phyloP scores from a whole-genome alignment of 2,329 filamentous ascomycete genomes.

The Xylaria arbuscula region DNA sequence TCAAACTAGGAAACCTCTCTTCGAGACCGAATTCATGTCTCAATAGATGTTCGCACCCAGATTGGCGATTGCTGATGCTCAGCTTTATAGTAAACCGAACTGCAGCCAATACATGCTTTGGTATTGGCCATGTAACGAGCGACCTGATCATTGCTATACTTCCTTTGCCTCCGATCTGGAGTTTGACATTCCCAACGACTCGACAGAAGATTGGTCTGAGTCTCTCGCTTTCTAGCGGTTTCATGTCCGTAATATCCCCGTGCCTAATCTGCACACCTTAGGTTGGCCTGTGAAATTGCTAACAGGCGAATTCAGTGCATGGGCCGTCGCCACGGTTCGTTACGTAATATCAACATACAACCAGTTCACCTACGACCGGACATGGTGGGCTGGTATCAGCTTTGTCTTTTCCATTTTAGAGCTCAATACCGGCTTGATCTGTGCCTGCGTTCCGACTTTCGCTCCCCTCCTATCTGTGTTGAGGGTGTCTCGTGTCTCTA shows the following conservation, averaged over 20 bases:
- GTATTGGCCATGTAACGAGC: constrained; percentile 48
- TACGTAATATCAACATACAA: constrained; percentile 49
- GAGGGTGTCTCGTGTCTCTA: constrained; percentile 29
- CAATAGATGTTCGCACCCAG: neutral
- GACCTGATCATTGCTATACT: constrained; percentile 49
- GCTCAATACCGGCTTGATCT: constrained; percentile 49
- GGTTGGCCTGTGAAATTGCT: constrained; percentile 17
- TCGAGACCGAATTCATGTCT: neutral
- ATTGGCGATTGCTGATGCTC: neutral
- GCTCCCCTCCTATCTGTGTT: constrained; percentile 43
- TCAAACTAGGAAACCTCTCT: neutral
- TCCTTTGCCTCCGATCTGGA: constrained; percentile 47
- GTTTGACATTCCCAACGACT: constrained; percentile 43
- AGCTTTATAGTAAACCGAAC: constrained; percentile 39
- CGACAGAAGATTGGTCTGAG: constrained; percentile 48
- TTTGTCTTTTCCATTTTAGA: constrained; percentile 49
- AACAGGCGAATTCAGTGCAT: constrained; percentile 41
- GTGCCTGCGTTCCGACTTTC: constrained; percentile 47
- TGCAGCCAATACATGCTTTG: constrained; percentile 47
- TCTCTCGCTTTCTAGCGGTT: constrained; percentile 45
- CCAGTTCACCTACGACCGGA: constrained; percentile 46
- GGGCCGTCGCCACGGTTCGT: constrained; percentile 47
- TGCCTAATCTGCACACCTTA: neutral
- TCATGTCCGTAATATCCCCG: constrained; percentile 42
- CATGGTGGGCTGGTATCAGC: constrained; percentile 49